Conservation (phyloP, 2,329 filamentous ascomycete species). For the Beauveria pseudobassiana region DNA sequence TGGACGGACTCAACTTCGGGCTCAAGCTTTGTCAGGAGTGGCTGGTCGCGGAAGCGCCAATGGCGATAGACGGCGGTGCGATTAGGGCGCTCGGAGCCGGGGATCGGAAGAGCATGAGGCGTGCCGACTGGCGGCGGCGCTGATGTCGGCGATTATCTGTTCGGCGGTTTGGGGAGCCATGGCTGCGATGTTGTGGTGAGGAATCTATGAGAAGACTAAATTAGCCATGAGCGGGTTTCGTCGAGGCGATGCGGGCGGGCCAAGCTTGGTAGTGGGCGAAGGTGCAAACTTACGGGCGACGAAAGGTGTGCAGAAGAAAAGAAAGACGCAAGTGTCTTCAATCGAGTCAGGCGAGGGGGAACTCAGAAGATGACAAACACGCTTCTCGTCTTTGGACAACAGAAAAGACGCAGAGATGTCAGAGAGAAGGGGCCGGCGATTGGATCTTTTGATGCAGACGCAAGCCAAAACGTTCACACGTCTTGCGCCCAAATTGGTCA, state of each 20-base stretch:
- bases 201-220: background rate
- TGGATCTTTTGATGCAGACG: background rate
- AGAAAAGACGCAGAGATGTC: background rate
- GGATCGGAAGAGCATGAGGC: slow-evolving; percentile 71
- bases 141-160: slow-evolving; percentile 35
- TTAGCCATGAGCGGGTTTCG: background rate
- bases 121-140: slow-evolving; percentile 62
- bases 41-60: slow-evolving; percentile 66
- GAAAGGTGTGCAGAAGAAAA: background rate
- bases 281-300: background rate
- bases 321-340: background rate
- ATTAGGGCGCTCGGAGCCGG: slow-evolving; percentile 65
- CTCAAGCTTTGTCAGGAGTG: slow-evolving; percentile 64
- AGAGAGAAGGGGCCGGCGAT: background rate
- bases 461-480: background rate
- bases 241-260: background rate
- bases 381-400: slow-evolving; percentile 5
- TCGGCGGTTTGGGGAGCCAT: slow-evolving; percentile 6
- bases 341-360: background rate
- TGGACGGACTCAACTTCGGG: slow-evolving; percentile 65
- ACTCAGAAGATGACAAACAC: background rate
- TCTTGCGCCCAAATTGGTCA: slow-evolving; percentile 3
- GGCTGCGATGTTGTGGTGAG: slow-evolving; percentile 22
- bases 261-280: background rate
- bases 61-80: slow-evolving; percentile 76